Evolutionary conservation across 805 yeast genomes (phyloP), one percentile per base, ranked within the genome.

Genomic region (Pachysolen tannophilus): DNA sequence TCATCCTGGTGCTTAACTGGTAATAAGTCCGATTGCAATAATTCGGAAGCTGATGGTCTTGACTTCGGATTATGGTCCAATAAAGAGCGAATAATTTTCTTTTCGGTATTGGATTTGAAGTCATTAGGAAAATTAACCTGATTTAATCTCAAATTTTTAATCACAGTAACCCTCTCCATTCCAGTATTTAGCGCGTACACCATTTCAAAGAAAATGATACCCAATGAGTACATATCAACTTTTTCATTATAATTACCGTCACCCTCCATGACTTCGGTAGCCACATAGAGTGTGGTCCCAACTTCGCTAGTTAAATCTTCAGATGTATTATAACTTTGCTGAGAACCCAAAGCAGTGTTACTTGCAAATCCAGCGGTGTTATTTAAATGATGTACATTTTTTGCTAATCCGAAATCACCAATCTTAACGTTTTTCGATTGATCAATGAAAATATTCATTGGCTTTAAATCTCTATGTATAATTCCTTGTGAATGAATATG

Each of bases 321-420:
- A 18, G 65, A 47, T 11, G 45, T 62, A 42, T 47, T 61, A 44
- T 26, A 44, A 10, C 49, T 39, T 3, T 37, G 40, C 8, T 25
- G 25, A 15, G 44, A 26, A 13, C 38, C 35, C 6, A 50, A 52
- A 4, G 45, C 43, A 39, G 21, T 28, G 32, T 23, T 1, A 30
- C 30, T 18, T 9, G 15, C 17, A n/a, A 28, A 14, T 13, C 52
- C 50, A 2, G 53, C 54, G 8, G 46, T 40, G 14, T 47, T 39
- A 13, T 52, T 47, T 2, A 72, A 48, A 38, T 60, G 65, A 50
- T 83, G 92, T 2, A 84, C 87, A 50, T 80, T 88, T 45, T 88
- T 87, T 0, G 99, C 99, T 39, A 92, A 69, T 0, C 99, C 99
- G 58, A 92, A 92, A 53, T 92, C 99, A 49, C 98, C 98, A 28